Evolutionary conservation across 2,329 filamentous ascomycete genomes (phyloP), one percentile per base, ranked within the genome.

Genomic region (Piedraia hortae): DNA sequence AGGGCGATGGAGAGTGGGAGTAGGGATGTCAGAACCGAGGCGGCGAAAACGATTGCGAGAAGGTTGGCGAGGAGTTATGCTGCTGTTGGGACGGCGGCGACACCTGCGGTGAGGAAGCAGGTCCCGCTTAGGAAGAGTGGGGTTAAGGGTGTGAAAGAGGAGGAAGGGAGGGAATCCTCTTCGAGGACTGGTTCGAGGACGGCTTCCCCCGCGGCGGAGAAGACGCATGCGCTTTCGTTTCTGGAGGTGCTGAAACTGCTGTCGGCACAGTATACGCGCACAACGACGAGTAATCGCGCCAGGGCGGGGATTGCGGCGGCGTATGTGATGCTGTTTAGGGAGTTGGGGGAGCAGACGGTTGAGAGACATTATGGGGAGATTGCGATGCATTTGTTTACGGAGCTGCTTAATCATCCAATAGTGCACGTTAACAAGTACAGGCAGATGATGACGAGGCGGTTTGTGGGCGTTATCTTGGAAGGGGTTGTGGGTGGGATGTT

Each of bases 391-490:
- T 50, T 93, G 14, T 68, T 85, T 5, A 50, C 64, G 12, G 80
- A 93, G 24, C 43, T 97, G 4, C 53, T 93, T 25, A 72, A 72
- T 27, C 65, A 75, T 36, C 52, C 61, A 3, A 71, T 61, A 24
- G 69, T 91, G 28, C 59, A 57, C 22, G 71, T 75, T 39, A 88
- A 90, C 39, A 68, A 82, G 18, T 90, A 91, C 43, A 70, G 82
- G 10, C 59, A 88, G 9, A 55, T 97, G 9, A 69, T 77, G 27
- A 74, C 77, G 3, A 62, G 85, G 24, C 75, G 71, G 40, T 88
- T 82, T 34, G 63, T 90, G 8, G 68, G 77, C 31, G 69, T 71
- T 16, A 59, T 91, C 21, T 51, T 97, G 6, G 75, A 89, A 36
- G 71, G 80, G 26, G 64, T 85, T 5, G 59, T 93, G 30, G 77